Base-by-base conservation (phyloP, 352 stramenopile species). In the Globisporangium spinosum region DNA sequence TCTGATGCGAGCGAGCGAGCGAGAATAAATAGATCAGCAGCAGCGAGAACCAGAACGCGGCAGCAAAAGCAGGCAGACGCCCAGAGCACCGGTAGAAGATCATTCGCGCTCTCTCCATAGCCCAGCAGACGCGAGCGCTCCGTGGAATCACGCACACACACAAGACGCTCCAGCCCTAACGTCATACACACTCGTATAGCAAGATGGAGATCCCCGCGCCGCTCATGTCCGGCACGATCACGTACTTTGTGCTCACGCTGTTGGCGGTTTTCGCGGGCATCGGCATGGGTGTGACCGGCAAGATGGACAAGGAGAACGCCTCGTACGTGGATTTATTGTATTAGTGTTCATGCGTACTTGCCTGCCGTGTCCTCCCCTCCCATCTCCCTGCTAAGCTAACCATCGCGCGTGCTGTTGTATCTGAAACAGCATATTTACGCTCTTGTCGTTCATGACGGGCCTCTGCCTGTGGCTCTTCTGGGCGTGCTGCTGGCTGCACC, bases 391-490 rank as follows among this genome's bases (percentile, higher is more conserved):
- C 40, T 9, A n/a, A n/a, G 20, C 40, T n/a, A 47, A 47, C 15
- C 13, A n/a, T 47, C n/a, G 40, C 15, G 13, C 15, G 20, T 47
- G 40, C 22, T 43, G 20, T 15, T 17, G 34, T 65, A 22, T 62
- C n/a, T 65, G 15, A 51, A n/a, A 35, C 68, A 96, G 88, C 55
- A 80, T 96, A 58, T 94, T 94, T 66, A 91, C 82, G 55, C 72
- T 94, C 69, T 73, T 94, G 58, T 72, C 86, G 56, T 90, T 91
- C 64, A 94, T 96, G 78, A 84, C 78, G 20, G 88, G 88, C 34
- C 64, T 96, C 29, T 96, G 88, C 70, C 76, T 96, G 69, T 96
- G 88, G 88, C 88, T 96, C 75, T 94, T 96, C 74, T 96, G 88
- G 88, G 88, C 86, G n/a, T 96, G 88, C 70, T 93, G 84, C 82